Percentiles rank a stretch among this genome's conserved stretches.
Evolutionary conservation across 257 asterid species (phyloP).

Genomic region (Capsicum pubescens): DNA sequence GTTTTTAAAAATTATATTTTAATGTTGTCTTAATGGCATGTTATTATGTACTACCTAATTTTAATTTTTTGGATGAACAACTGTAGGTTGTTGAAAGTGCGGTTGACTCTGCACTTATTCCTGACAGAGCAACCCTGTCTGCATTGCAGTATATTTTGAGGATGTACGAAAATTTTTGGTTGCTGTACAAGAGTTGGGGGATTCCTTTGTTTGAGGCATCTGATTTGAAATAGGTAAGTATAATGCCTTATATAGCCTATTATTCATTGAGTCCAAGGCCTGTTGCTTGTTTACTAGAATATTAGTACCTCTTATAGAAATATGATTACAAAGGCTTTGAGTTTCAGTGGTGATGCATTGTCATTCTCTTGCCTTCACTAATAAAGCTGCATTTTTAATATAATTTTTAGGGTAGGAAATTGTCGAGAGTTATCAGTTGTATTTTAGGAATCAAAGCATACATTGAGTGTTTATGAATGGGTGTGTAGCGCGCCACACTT

Average conservation of each 20-base stretch:
- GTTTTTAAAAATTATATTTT: not conserved
- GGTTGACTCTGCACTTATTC: constrained; percentile 32
- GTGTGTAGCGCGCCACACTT: too few relatives aligned
- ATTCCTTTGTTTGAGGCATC: constrained; percentile 94
- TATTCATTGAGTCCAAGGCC: not conserved
- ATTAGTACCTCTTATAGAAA: not conserved
- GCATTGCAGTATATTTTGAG: constrained; percentile 38
- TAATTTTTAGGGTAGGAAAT: constrained; percentile 80
- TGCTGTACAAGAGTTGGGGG: constrained; percentile 81
- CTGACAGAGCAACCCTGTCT: constrained; percentile 39
- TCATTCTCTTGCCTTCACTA: not conserved
- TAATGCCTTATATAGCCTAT: not conserved
- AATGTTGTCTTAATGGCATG: not conserved
- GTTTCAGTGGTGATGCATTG: not conserved
- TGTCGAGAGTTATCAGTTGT: constrained; percentile 86
- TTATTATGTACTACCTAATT: too few relatives aligned
- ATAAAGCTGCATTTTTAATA: constrained; percentile 12
- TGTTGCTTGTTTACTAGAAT: not conserved
- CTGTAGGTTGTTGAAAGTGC: constrained; percentile 83
- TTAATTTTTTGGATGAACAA: not conserved
- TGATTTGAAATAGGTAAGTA: constrained; percentile 86
- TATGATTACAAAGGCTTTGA: not conserved
- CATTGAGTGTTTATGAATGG: constrained; percentile 47
- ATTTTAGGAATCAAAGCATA: constrained; percentile 87
- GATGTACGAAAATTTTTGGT: constrained; percentile 36